Base-by-base conservation (phyloP, 1,284 basidiomycete species). In the Boletus coffeatus region DNA sequence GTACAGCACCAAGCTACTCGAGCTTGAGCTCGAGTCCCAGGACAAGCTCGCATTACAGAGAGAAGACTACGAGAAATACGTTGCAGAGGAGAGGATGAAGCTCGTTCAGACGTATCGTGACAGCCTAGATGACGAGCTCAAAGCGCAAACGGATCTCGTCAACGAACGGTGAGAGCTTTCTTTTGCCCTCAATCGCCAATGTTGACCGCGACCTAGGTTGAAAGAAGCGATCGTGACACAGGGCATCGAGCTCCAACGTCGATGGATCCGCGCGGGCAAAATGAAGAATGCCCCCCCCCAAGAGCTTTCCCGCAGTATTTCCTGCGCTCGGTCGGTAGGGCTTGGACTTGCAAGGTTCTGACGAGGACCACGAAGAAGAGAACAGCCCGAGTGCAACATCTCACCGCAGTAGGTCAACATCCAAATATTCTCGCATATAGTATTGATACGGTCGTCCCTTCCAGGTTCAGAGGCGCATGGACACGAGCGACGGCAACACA, bases 171-270 rank as follows among this genome's bases (percentile, higher is more conserved):
- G 68, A 67, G 85, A 61, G 18, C 57, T 63, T 53, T 16, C 3
- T 25, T 37, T n/a, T 25, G 46, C 21, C 55, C 52, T 57, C 41
- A 13, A 4, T 34, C 14, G 2, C 50, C 13, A 6, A 0, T 0
- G 21, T 52, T 64, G 34, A 71, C 34, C 7, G 13, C 32, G 21
- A 39, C 5, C 9, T 65, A 95, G 95, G 56, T 82, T 99, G 66
- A 93, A 91, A 74, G 93, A 97, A 74, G 96, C 97, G 75, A 94
- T 99, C 63, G 85, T 98, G 57, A 90, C 94, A 5, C 96, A 98
- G 75, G 96, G 96, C 25, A 94, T 99, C 69, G 96, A 98, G 79
- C 87, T 98, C 56, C 96, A 99, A 76, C 88, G 95, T 59, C 85
- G 93, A 66, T 99, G 96, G 96, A 92, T 98, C 63, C 88, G 93